Base-by-base conservation (phyloP, 129 eudicot genomes). In the Ambrosia trifida region DNA sequence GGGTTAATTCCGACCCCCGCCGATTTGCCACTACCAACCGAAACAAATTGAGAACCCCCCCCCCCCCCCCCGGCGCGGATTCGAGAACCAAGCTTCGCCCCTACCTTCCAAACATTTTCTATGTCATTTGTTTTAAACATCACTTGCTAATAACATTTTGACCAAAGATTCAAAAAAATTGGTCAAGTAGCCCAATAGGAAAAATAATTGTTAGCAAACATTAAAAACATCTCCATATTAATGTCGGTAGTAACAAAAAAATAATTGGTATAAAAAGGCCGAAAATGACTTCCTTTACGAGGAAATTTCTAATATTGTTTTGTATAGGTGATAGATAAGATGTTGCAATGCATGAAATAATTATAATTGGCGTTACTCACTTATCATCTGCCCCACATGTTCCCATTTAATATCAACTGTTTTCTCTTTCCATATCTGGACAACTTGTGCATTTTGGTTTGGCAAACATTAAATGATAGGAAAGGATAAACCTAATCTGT, bases 321-420 rank as follows among this genome's bases (percentile, higher is more conserved):
- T 49, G 30, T 69, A 44, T 74, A 12, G 18, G 40, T 76, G n/a
- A n/a, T n/a, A n/a, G 75, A 45, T 69, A 41, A 69, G 65, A 77
- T 77, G 72, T 31, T 31, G 70, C 72, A 56, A 43, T 77, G 49
- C 33, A 70, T 61, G 33, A 60, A 77, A 61, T 69, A 57, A 76
- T 24, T 24, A 43, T 20, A 57, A 61, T 65, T 24, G 7, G 69
- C 50, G 71, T 62, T 63, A 60, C 72, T 70, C 74, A 68, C 62
- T 67, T 67, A 68, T 68, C 20, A 67, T 57, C 47, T 50, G 66
- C 71, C 81, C 81, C 72, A 78, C 82, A 78, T 78, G 77, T 44
- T 64, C 58, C 33, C 66, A 70, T 78, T 70, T 78, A 70, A 63
- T 63, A 70, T 77, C 30, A 70, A 62, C 72, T 77, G 58, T 62